Percentiles rank a stretch among this genome's conserved stretches.
These are phyloP conservation scores for Hygrocybe coccinea DNA, from an alignment of 768 basidiomycete species.

Conservation along the genomic window DNA sequence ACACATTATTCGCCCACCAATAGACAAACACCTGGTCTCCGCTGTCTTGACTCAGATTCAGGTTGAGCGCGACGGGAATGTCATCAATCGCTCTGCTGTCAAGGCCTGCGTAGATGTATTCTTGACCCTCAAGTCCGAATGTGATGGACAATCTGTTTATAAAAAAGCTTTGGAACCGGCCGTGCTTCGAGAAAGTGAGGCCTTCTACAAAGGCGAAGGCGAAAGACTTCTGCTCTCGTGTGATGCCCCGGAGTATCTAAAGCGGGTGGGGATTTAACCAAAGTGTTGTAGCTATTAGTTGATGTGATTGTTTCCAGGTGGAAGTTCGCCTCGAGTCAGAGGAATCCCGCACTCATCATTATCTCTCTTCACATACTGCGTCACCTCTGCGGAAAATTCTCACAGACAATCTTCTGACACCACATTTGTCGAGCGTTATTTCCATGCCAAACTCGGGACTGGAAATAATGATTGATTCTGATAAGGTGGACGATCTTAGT, in stretches of 20 bases:
- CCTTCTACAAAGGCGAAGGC: slow-evolving; percentile 78
- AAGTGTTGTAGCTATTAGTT: background rate
- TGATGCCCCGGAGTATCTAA: slow-evolving; percentile 78
- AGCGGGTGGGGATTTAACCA: slow-evolving; percentile 48
- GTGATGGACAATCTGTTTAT: slow-evolving; percentile 61
- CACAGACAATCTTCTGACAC: slow-evolving; percentile 68
- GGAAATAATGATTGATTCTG: slow-evolving; percentile 78
- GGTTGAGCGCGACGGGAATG: slow-evolving; percentile 86
- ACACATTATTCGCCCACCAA: slow-evolving; percentile 73
- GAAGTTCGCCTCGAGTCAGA: slow-evolving; percentile 80
- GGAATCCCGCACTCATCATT: slow-evolving; percentile 78
- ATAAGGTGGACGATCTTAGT: slow-evolving; percentile 69
- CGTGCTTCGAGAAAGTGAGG: slow-evolving; percentile 69
- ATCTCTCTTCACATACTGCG: slow-evolving; percentile 73
- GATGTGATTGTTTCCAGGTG: slow-evolving; percentile 44
- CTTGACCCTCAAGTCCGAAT: slow-evolving; percentile 54
- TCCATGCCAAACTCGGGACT: slow-evolving; percentile 80
- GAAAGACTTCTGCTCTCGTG: slow-evolving; percentile 62
- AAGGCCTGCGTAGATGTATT: slow-evolving; percentile 87
- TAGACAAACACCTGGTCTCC: slow-evolving; percentile 74
- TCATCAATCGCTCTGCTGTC: slow-evolving; percentile 86
- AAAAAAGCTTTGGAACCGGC: slow-evolving; percentile 78
- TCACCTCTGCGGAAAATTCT: slow-evolving; percentile 68
- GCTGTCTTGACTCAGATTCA: slow-evolving; percentile 86
- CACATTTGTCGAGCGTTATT: slow-evolving; percentile 73